Conservation (phyloP, 306 rosid species). For the Potentilla sterilis region DNA sequence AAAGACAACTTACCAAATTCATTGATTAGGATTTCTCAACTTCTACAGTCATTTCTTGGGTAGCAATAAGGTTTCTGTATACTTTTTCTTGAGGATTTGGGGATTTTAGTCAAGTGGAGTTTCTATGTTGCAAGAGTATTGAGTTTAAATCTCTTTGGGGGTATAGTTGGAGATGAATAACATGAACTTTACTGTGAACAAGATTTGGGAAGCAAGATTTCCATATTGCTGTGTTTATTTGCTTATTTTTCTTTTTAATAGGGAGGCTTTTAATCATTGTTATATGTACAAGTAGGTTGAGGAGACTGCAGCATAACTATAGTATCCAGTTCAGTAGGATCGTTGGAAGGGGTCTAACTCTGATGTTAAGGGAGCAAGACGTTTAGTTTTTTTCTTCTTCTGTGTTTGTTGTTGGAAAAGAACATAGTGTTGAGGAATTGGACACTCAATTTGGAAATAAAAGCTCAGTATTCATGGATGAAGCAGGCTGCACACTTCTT, state of each 20-base stretch:
- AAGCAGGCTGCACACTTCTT: neutral
- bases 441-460: neutral
- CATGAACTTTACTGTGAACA: neutral
- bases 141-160: neutral
- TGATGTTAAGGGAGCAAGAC: neutral
- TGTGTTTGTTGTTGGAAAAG: neutral
- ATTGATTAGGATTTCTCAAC: neutral
- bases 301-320: neutral
- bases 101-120: neutral
- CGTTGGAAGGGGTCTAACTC: neutral
- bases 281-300: neutral
- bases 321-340: neutral
- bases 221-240: neutral
- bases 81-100: neutral
- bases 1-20: neutral
- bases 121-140: neutral
- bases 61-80: neutral
- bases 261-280: neutral
- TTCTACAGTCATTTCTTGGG: neutral
- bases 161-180: neutral
- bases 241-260: neutral
- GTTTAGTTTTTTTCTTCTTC: neutral
- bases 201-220: neutral
- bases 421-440: neutral
- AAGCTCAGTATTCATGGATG: neutral